Base-by-base conservation (phyloP, 2,329 filamentous ascomycete species). In the Diplodia sapinea region DNA sequence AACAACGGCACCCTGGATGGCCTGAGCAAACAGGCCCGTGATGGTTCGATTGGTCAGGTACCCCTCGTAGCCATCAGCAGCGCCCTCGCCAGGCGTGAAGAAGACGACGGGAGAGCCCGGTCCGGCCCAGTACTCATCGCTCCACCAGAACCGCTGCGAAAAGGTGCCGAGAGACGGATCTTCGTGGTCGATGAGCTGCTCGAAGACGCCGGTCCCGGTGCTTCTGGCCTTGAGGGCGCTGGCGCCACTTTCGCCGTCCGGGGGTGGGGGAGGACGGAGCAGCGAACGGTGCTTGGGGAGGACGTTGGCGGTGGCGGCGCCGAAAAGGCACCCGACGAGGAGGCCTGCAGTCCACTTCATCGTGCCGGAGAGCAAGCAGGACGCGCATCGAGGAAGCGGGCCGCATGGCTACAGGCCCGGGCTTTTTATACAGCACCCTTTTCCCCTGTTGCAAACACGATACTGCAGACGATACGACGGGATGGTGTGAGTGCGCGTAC, bases 121-220 rank as follows among this genome's bases (percentile, higher is more conserved):
- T 0, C 85, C 86, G 13, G 77, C 77, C 84, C 84, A 88, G 70
- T 76, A 83, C 47, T 83, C 79, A 0, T 80, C 77, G 71, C 82
- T 84, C 73, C 81, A 87, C 78, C 81, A 86, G 73, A 82, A 87
- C 51, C 82, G 79, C 75, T 87, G 84, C 33, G 80, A 77, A 71
- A 87, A 87, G 0, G 82, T 87, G 12, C 85, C 85, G 13, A 86
- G 75, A n/a, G 77, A 77, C 1, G 85, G 85, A 70, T 87, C 78
- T 4, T 80, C 75, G 75, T 89, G 87, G 72, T 89, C 86, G 59
- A 89, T 84, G 65, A 85, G 78, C 74, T 89, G 87, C 69, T 84
- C 74, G 68, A 87, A 88, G 3, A 49, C 36, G 1, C 38, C 47
- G n/a, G 17, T 51, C 2, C 59, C 59, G 11, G 59, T 63, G 29